Base-by-base conservation (phyloP, 2,329 filamentous ascomycete genomes). In the Blastomyces gilchristii region DNA sequence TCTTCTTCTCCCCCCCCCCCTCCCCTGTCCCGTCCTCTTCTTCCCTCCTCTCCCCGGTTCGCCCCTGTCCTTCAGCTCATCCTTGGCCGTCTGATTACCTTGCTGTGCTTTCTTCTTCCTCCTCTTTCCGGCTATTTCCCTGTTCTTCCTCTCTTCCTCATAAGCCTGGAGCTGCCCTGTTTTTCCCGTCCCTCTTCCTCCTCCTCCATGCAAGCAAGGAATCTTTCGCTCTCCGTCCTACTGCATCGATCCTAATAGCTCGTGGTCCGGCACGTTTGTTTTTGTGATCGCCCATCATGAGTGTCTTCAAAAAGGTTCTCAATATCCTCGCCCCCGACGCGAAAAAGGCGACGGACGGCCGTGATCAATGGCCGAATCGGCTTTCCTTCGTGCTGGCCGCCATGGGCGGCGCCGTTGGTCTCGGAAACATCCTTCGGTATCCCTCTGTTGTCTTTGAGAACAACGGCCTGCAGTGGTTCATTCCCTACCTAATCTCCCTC, bases 371-470 rank as follows among this genome's bases (percentile, higher is more conserved):
- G 81, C 79, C 79, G 1, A 82, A 80, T 1, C 75, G 82, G 37
- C 72, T 79, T 1, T 76, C 81, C 22, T 84, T 83, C 70, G 71
- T 84, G 4, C 79, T 84, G 37, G 81, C 82, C 22, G 77, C 81
- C 8, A 83, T 83, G 80, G 81, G 82, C 43, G 82, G 82, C 54
- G 81, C 79, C 65, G 81, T 80, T 0, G 82, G 82, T 58, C 80
- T 82, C 74, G 82, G 81, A 28, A 84, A 84, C 68, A 74, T 84
- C 22, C 75, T 84, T 28, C 77, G 82, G 18, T 84, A 83, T 64
- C 81, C 81, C 4, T 82, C 80, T 0, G 78, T 81, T 43, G 76
- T 83, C 1, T 83, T 81, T 75, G 82, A 83, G 73, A 83, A 83
- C 68, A 76, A 81, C 63, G 81, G 81, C 2, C 73, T 83, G 7